Base-by-base conservation (phyloP, 495 filamentous ascomycete species). In the Aspergillus cavernicola region DNA sequence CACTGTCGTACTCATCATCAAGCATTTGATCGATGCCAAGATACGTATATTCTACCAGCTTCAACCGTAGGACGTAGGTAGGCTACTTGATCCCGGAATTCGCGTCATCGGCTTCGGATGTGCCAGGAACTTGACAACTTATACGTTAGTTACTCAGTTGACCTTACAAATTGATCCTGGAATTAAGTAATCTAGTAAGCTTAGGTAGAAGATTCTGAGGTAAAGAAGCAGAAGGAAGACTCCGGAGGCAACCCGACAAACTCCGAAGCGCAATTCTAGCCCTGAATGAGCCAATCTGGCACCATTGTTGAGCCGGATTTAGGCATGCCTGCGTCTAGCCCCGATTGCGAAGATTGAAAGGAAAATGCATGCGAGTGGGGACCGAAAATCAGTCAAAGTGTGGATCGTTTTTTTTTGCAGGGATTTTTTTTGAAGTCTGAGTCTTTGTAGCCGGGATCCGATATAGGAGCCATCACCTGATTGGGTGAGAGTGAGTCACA, bases 401-500 rank as follows among this genome's bases (percentile, higher is more conserved):
- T 28, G 24, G 24, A 28, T 28, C 37, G 16, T 24, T 46, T 6
- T 31, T 10, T 20, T 18, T 31, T 29, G 24, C 23, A 29, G 13
- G 8, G 24, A 22, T 53, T 53, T 49, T 41, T 40, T 53, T 33
- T 38, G 18, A n/a, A n/a, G n/a, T n/a, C n/a, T n/a, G n/a, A n/a
- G n/a, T n/a, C n/a, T n/a, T n/a, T n/a, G n/a, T n/a, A n/a, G n/a
- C n/a, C n/a, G n/a, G 16, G 11, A 23, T 48, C 44, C 35, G 36
- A 26, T 44, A 32, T 51, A 44, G 33, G 53, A 19, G 38, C 29
- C 41, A 47, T 43, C 24, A 40, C 55, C 56, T 50, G 51, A 57
- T 63, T 56, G 47, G 53, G 43, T 9, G 38, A 35, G 45, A 61
- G 58, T 64, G 58, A 64, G 58, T 64, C 62, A 64, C 62, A 64